Percentiles rank a stretch among this genome's conserved stretches.
Evolutionary conservation across 495 filamentous ascomycete genomes (phyloP).

Genomic region (Annulohypoxylon bovei): DNA sequence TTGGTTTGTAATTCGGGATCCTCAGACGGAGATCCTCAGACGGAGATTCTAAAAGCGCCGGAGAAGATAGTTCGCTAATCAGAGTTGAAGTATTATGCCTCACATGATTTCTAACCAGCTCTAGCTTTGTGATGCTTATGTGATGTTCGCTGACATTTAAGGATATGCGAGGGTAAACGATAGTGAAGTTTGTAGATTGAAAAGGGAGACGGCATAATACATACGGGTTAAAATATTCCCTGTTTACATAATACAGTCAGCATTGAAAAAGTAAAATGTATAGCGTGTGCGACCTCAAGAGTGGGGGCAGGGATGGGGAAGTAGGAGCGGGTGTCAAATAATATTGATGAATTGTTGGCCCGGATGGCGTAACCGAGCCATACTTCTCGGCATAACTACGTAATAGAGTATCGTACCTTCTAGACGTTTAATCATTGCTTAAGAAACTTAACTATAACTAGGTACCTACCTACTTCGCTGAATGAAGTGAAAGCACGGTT

Average conservation of each 20-base stretch:
- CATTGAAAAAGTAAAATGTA: not conserved
- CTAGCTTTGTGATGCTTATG: not conserved
- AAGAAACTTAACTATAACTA: not conserved
- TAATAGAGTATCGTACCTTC: slow-evolving; percentile 1
- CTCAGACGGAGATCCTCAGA: too few relatives aligned
- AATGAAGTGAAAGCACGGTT: not conserved
- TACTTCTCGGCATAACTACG: not conserved
- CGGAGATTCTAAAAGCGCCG: not conserved
- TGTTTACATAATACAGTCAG: not conserved
- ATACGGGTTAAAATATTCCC: not conserved
- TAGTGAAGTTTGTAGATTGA: not conserved
- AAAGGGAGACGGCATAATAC: not conserved
- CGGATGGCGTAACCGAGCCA: slow-evolving; percentile 24
- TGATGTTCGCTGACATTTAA: not conserved
- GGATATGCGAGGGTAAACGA: not conserved
- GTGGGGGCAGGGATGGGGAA: slow-evolving; percentile 16
- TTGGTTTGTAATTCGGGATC: not conserved
- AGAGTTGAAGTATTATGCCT: not conserved
- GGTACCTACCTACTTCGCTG: not conserved
- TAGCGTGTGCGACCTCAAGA: slow-evolving; percentile 1
- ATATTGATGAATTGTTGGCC: not conserved
- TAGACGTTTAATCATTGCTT: not conserved
- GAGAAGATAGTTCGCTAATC: not conserved
- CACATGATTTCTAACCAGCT: not conserved
- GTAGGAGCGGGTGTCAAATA: not conserved